phyloP scores from a whole-genome alignment of 1,284 basidiomycete genomes.

The Austroboletus rostrupii region DNA sequence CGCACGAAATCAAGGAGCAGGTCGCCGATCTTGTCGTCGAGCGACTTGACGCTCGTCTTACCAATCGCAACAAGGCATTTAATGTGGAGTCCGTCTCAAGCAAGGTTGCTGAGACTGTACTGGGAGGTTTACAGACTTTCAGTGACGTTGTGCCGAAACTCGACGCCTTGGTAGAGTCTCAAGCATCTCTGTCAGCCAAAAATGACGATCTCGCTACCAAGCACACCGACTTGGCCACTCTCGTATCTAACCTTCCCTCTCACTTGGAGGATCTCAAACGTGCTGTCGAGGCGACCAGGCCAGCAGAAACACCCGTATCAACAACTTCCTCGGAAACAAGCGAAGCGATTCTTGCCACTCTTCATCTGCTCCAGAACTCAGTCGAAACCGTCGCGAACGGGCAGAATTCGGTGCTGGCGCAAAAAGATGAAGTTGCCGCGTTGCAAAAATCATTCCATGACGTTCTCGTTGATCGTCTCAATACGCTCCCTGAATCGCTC shows the following conservation, averaged over 20 bases:
- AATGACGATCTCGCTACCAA: constrained; percentile 33
- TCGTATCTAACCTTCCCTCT: constrained; percentile 42
- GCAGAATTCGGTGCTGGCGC: constrained; percentile 42
- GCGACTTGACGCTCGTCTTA: constrained; percentile 71
- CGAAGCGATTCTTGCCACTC: constrained; percentile 22
- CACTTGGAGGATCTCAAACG: constrained; percentile 40
- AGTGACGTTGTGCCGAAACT: constrained; percentile 36
- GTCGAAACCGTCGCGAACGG: constrained; percentile 41
- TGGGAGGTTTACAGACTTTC: constrained; percentile 46
- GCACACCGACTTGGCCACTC: constrained; percentile 33
- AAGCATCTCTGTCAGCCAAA: constrained; percentile 39
- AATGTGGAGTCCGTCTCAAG: constrained; percentile 57
- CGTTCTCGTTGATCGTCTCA: constrained; percentile 50
- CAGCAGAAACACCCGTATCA: constrained; percentile 12
- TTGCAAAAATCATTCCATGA: constrained; percentile 41
- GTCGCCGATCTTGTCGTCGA: constrained; percentile 82
- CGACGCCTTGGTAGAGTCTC: constrained; percentile 40
- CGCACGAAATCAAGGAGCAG: constrained; percentile 80
- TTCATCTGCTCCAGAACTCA: constrained; percentile 42
- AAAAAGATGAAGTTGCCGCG: constrained; percentile 44
- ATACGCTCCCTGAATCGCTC: constrained; percentile 55
- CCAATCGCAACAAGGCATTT: constrained; percentile 67
- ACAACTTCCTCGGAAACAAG: constrained; percentile 26
- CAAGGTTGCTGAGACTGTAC: constrained; percentile 53
- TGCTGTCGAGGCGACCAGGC: constrained; percentile 29